A percentile compares a stretch with the other conserved stretches of the same genome.
These are phyloP conservation scores for Colletotrichum trifolii DNA, from an alignment of 2,329 filamentous ascomycete genomes.

Conservation along the genomic window DNA sequence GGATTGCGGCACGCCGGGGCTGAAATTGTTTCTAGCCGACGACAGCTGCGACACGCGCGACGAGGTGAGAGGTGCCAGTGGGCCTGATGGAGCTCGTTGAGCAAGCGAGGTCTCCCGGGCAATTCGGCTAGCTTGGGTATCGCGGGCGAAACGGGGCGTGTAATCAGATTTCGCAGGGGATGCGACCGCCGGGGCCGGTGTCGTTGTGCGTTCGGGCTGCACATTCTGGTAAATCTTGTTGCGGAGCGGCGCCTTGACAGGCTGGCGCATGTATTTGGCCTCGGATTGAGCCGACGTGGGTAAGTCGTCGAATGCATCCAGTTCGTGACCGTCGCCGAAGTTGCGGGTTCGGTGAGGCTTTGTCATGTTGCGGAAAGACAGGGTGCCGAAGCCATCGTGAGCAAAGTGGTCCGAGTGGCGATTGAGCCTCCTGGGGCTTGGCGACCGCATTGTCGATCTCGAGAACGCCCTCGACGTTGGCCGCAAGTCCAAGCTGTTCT, in stretches of 20 bases:
- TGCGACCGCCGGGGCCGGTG: constrained; percentile 65
- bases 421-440: constrained; percentile 63
- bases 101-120: constrained; percentile 71
- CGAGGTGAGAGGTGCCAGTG: constrained; percentile 65
- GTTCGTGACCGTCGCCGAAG: constrained; percentile 92
- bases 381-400: constrained; percentile 30
- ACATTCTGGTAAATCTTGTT: constrained; percentile 68
- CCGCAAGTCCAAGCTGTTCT: constrained; percentile 70
- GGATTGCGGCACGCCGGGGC: constrained; percentile 55
- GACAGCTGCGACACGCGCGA: constrained; percentile 66
- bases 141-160: constrained; percentile 71
- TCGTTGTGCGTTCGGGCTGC: constrained; percentile 63
- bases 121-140: constrained; percentile 73
- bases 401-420: constrained; percentile 47
- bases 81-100: constrained; percentile 67
- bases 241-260: constrained; percentile 72
- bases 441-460: constrained; percentile 68
- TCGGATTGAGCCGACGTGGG: constrained; percentile 87
- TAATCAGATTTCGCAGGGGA: constrained; percentile 68
- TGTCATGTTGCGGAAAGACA: constrained; percentile 37
- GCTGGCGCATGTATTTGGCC: constrained; percentile 84
- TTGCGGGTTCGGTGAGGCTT: constrained; percentile 64
- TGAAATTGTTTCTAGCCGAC: constrained; percentile 57
- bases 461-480: constrained; percentile 68
- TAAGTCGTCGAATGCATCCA: constrained; percentile 94